Conservation (phyloP, 768 basidiomycete species). For the Pulveroboletus sp. region DNA sequence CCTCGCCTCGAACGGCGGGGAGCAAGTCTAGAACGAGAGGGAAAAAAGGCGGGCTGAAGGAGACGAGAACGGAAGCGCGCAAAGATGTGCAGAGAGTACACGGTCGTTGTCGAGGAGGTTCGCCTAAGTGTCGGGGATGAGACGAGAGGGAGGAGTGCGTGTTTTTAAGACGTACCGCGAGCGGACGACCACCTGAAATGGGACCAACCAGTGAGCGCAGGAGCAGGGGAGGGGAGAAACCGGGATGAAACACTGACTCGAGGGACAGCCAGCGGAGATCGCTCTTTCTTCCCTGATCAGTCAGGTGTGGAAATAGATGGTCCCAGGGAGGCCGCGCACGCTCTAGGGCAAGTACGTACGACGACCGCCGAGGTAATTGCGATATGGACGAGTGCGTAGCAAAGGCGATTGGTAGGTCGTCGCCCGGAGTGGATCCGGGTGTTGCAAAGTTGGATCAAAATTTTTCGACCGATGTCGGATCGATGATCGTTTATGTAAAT, state of each 20-base stretch:
- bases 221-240: conserved; percentile 7
- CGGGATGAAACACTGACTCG: conserved; percentile 46
- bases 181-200: conserved; percentile 68
- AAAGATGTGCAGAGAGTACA: conserved; percentile 4
- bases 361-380: conserved; percentile 18
- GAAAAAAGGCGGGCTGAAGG: conserved; percentile 8
- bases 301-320: conserved; percentile 51
- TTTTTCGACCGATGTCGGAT: conserved; percentile 10
- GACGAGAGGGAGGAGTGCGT: conserved; percentile 3
- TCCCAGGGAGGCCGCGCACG: conserved; percentile 37
- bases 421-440: background rate
- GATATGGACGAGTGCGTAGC: conserved; percentile 16
- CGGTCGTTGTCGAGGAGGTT: conserved; percentile 66
- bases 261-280: conserved; percentile 82
- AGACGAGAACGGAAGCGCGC: conserved; percentile 8
- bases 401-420: conserved; percentile 22
- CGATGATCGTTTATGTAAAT: conserved; percentile 21
- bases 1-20: conserved; percentile 75
- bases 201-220: conserved; percentile 14
- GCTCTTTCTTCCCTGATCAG: conserved; percentile 71
- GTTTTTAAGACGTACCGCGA: conserved; percentile 49
- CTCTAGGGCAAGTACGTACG: conserved; percentile 15
- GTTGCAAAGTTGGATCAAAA: conserved; percentile 6
- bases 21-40: conserved; percentile 35
- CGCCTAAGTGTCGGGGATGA: conserved; percentile 46